Conservation (phyloP, 768 basidiomycete genomes). For the Clathrus columnatus region DNA sequence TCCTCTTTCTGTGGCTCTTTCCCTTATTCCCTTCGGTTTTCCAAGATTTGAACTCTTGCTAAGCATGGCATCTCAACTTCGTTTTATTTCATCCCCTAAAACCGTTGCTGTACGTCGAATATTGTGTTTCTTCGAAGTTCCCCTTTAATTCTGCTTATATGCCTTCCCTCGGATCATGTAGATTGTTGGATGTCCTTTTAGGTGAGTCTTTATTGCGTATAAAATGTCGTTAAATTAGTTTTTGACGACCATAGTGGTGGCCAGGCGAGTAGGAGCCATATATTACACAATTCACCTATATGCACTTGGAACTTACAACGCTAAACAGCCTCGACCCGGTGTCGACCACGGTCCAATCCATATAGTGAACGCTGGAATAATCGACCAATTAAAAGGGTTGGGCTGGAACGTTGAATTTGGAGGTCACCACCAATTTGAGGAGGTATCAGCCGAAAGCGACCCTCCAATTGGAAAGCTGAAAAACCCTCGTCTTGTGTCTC, state of each 20-base stretch:
- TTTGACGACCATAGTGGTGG: conserved; percentile 43
- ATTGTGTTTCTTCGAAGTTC: not conserved
- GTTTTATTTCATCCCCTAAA: conserved; percentile 59
- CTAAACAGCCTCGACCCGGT: conserved; percentile 56
- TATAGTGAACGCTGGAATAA: conserved; percentile 79
- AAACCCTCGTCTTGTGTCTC: conserved; percentile 81
- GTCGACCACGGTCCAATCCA: conserved; percentile 86
- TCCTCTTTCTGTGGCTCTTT: no score
- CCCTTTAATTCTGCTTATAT: not conserved
- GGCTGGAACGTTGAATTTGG: conserved; percentile 90
- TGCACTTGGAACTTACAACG: not conserved
- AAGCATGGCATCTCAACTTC: conserved; percentile 21
- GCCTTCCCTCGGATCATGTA: conserved; percentile 23
- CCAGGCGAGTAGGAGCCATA: conserved; percentile 37
- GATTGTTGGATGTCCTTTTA: conserved; percentile 96
- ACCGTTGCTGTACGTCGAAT: conserved; percentile 64
- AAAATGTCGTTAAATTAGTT: conserved; percentile 9
- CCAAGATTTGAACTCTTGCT: not conserved
- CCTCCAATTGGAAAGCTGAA: conserved; percentile 84
- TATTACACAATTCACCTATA: not conserved
- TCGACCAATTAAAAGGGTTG: conserved; percentile 63
- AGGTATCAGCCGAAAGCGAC: conserved; percentile 51
- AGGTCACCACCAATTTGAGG: conserved; percentile 84
- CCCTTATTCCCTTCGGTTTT: no score
- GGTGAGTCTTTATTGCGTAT: conserved; percentile 39